These are phyloP conservation scores for Zostera marina DNA, from an alignment of 116 monocot genomes.

Conservation along the genomic window DNA sequence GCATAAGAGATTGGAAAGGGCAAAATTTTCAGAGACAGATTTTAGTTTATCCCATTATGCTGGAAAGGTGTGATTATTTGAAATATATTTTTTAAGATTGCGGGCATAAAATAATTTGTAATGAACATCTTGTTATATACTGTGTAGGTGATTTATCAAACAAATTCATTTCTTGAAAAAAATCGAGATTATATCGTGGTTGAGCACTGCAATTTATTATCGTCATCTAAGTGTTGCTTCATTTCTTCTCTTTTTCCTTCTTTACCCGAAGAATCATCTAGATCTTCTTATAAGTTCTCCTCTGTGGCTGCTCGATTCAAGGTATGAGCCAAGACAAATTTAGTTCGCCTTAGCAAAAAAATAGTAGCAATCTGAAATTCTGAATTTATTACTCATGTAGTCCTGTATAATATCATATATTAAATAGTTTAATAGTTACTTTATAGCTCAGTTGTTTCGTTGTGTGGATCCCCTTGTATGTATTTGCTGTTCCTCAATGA, in stretches of 20 bases:
- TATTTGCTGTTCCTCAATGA: too few relatives aligned
- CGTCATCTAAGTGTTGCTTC: conserved; percentile 64
- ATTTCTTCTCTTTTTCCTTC: conserved; percentile 71
- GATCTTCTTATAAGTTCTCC: conserved; percentile 96
- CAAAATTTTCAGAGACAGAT: conserved; percentile 75
- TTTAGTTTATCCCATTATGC: conserved; percentile 88
- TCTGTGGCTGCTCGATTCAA: conserved; percentile 95
- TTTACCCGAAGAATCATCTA: conserved; percentile 54
- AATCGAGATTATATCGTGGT: conserved; percentile 77
- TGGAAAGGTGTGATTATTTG: conserved; percentile 51
- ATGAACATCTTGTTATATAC: conserved; percentile 1
- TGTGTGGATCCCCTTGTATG: too few relatives aligned
- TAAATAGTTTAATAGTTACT: too few relatives aligned
- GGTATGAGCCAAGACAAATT: conserved; percentile 29
- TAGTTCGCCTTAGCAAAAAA: too few relatives aligned
- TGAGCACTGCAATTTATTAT: conserved; percentile 69
- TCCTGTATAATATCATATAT: too few relatives aligned
- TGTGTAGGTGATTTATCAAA: conserved; percentile 67
- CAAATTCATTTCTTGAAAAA: conserved; percentile 81
- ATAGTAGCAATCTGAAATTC: too few relatives aligned
- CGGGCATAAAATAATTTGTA: background rate
- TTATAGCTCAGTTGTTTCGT: too few relatives aligned
- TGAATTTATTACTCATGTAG: too few relatives aligned
- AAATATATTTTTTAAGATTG: background rate
- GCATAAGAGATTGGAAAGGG: conserved; percentile 70